Base-by-base conservation (phyloP, 2,329 filamentous ascomycete genomes). In the Fusarium odoratissimum region DNA sequence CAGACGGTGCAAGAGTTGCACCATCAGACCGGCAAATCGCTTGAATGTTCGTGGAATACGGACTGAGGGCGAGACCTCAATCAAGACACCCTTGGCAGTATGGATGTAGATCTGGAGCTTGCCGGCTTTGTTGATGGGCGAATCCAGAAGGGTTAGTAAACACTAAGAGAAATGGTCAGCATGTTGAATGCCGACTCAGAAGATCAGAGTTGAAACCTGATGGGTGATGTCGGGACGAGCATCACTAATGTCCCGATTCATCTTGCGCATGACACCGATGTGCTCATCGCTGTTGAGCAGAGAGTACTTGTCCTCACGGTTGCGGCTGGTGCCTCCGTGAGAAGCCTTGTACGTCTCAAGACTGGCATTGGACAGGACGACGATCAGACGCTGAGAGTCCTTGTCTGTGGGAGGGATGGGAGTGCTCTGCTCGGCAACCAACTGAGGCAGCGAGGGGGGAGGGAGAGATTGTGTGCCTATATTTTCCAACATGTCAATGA, bases 201-300 rank as follows among this genome's bases (percentile, higher is more conserved):
- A 46, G 65, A 70, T 72, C 67, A 77, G 72, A 76, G 76, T 75
- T 75, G 75, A 75, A 86, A 98, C 95, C 94, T 98, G 96, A 82
- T 99, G 96, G 49, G 96, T 97, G 79, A 99, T 99, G 83, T 99
- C 96, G 48, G 96, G 96, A 76, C 96, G 91, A 68, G 96, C 96
- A 84, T 99, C 96, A 82, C 95, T 98, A 75, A 99, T 98, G 82
- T 99, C 96, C 77, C 96, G 90, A 82, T 97, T 97, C 95, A 98
- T 98, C 87, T 98, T 99, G 79, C 96, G 92, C 95, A 99, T 97
- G 74, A 98, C 93, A 71, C 96, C 96, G 76, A 99, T 99, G 82
- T 99, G 96, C 84, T 99, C 96, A 80, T 99, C 96, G 83, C 95
- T 98, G 87, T 99, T 99, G 79, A 99, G 91, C 58, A 99, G 87